Evolutionary conservation across 305 asterid species (phyloP).

Genomic region (Fraxinus sp.): DNA sequence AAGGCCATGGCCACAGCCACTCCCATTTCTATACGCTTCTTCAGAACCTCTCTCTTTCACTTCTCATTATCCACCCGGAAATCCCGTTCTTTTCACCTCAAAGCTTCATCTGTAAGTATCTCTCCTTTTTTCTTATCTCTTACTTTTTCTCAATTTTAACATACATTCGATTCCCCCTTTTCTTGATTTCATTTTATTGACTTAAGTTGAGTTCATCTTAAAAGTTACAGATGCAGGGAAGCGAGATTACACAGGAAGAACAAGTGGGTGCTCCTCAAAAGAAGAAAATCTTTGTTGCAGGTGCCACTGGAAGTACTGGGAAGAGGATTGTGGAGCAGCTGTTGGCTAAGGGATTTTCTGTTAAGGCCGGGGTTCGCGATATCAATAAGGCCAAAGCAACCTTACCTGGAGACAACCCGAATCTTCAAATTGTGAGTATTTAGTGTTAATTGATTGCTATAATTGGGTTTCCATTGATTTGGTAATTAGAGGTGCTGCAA

Average conservation of each 20-base stretch:
- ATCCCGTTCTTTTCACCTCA: slow-evolving; percentile 31
- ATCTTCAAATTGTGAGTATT: slow-evolving; percentile 72
- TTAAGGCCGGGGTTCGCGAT: slow-evolving; percentile 88
- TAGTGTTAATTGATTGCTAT: slow-evolving; percentile 3
- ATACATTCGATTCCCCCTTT: background rate
- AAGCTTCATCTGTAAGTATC: slow-evolving; percentile 47
- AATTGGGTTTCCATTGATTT: slow-evolving; percentile 1
- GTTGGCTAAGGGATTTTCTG: slow-evolving; percentile 83
- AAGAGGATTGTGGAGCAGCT: slow-evolving; percentile 96
- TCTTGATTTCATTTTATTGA: background rate
- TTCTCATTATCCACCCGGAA: slow-evolving; percentile 34
- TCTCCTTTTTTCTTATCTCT: background rate
- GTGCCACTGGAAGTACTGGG: slow-evolving; percentile 93
- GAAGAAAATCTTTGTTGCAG: slow-evolving; percentile 85
- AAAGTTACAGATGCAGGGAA: slow-evolving; percentile 57
- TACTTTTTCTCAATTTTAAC: background rate
- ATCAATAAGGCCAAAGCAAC: slow-evolving; percentile 70
- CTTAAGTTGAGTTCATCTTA: background rate
- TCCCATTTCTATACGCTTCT: slow-evolving; percentile 32
- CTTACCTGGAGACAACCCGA: slow-evolving; percentile 56
- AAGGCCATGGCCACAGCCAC: slow-evolving; percentile 33
- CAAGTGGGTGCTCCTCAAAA: slow-evolving; percentile 32
- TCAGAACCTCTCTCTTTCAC: slow-evolving; percentile 35
- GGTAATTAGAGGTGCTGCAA: background rate
- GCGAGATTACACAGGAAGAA: slow-evolving; percentile 52